Evolutionary conservation across 2,329 filamentous ascomycete species (phyloP), one percentile per base, ranked within the genome.

Genomic region (Dactylellina sp.): DNA sequence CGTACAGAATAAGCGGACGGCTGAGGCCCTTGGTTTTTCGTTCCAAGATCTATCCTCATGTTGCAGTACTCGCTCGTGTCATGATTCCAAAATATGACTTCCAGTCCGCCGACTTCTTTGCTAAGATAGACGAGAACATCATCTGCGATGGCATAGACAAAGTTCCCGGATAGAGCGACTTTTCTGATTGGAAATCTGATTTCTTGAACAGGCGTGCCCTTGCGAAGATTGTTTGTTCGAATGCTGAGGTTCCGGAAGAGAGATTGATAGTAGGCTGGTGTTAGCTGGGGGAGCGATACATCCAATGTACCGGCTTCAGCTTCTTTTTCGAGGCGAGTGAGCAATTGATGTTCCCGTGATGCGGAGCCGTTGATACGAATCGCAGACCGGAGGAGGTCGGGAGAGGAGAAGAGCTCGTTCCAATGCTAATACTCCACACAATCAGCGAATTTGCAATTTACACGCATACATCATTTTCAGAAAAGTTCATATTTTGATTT

Each of bases 41-140:
- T 60, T 4, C 68, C 68, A 25, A 72, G 46, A 12, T 72, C 68
- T 7, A 72, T 50, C 25, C 60, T 52, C 68, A 72, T 72, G 20
- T 72, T 65, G 16, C 52, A 52, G 28, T 72, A 72, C 53, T 72
- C 68, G 18, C 46, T 47, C 5, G 62, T 47, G 47, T 72, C 68
- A 37, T 72, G 68, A 24, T 72, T 72, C 68, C 68, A 72, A 55
- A 72, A 72, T 3, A 72, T 44, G n/a, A 72, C 68, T 32, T 64
- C 52, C 14, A 72, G 60, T 16, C 68, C 68, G 12, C 68, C 68
- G 12, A 59, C 68, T 35, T 42, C n/a, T 7, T 62, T 62, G 18
- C 60, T 65, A 22, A 72, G 53, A 46, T 72, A 72, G 0, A 72
- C 68, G 28, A 72, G 55, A 12, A 72, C 68, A 65, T 72, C 68